Conservation (phyloP, 352 stramenopile species). For the Phytopythium helicoides region DNA sequence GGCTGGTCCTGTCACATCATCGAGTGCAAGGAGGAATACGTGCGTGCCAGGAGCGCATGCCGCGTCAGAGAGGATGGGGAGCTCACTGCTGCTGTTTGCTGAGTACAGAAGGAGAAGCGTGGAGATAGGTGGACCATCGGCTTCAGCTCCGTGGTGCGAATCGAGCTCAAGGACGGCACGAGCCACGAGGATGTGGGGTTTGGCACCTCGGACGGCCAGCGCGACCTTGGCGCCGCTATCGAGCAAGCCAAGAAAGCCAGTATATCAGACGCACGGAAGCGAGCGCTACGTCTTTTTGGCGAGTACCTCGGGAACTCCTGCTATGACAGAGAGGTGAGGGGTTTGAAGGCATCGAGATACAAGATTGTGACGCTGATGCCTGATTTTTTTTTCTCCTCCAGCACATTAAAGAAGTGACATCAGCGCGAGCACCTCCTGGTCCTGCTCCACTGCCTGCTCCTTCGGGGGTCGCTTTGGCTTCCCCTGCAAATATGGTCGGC, state of each 20-base stretch:
- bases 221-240: conserved; percentile 64
- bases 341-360: neutral
- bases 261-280: conserved; percentile 82
- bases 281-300: conserved; percentile 76
- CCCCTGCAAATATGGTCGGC: neutral
- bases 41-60: conserved; percentile 22
- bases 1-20: conserved; percentile 83
- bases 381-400: neutral
- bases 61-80: no score
- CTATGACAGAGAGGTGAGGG: conserved; percentile 65
- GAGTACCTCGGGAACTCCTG: conserved; percentile 87
- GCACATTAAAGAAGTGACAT: conserved; percentile 76
- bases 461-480: neutral
- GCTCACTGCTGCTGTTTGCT: neutral
- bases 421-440: conserved; percentile 33
- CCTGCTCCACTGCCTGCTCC: conserved; percentile 15
- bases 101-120: conserved; percentile 57
- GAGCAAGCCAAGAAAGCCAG: conserved; percentile 88
- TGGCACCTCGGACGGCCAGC: conserved; percentile 73
- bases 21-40: conserved; percentile 86
- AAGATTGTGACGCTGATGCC: neutral
- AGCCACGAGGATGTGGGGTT: conserved; percentile 85
- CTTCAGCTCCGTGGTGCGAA: conserved; percentile 77
- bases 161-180: conserved; percentile 84
- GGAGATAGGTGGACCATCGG: conserved; percentile 70